Evolutionary conservation across 2,329 filamentous ascomycete species (phyloP).

Genomic region (Fusarium tupiense): DNA sequence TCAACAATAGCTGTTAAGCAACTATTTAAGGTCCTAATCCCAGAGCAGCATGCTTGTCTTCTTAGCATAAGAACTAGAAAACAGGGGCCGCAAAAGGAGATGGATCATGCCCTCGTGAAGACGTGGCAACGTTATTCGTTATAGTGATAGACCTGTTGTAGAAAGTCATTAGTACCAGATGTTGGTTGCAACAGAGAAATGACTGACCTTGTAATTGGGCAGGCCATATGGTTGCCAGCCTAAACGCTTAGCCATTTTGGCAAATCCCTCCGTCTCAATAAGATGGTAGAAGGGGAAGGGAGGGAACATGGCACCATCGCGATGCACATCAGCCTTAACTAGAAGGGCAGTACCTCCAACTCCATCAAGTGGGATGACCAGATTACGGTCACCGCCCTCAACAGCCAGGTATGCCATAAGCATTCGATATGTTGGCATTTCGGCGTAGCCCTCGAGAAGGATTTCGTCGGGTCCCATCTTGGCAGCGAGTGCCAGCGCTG

Average conservation of each 20-base stretch:
- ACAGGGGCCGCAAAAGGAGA: slow-evolving; percentile 4
- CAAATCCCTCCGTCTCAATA: slow-evolving; percentile 97
- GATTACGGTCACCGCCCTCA: slow-evolving; percentile 64
- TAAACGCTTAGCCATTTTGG: slow-evolving; percentile 92
- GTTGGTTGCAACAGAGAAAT: not conserved
- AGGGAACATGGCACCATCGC: slow-evolving; percentile 98
- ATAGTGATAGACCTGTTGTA: slow-evolving; percentile 81
- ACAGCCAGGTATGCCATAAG: slow-evolving; percentile 87
- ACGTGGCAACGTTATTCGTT: slow-evolving; percentile 72
- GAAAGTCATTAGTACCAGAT: slow-evolving; percentile 19
- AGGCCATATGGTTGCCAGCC: slow-evolving; percentile 89
- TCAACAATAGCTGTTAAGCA: slow-evolving; percentile 12
- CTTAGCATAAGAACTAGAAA: slow-evolving; percentile 23
- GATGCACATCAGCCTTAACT: slow-evolving; percentile 96
- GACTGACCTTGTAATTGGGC: slow-evolving; percentile 92
- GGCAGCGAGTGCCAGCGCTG: slow-evolving; percentile 76
- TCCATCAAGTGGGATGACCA: slow-evolving; percentile 83
- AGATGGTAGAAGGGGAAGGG: slow-evolving; percentile 96
- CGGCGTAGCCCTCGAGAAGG: slow-evolving; percentile 89
- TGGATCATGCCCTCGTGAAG: slow-evolving; percentile 13
- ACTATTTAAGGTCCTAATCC: not conserved
- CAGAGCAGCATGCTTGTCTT: slow-evolving; percentile 9
- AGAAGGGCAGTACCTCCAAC: slow-evolving; percentile 92
- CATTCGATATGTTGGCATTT: slow-evolving; percentile 90
- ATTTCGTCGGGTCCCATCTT: slow-evolving; percentile 93